Evolutionary conservation across 2,329 filamentous ascomycete genomes (phyloP), one percentile per base, ranked within the genome.

Genomic region (Microcyclospora pomicola): DNA sequence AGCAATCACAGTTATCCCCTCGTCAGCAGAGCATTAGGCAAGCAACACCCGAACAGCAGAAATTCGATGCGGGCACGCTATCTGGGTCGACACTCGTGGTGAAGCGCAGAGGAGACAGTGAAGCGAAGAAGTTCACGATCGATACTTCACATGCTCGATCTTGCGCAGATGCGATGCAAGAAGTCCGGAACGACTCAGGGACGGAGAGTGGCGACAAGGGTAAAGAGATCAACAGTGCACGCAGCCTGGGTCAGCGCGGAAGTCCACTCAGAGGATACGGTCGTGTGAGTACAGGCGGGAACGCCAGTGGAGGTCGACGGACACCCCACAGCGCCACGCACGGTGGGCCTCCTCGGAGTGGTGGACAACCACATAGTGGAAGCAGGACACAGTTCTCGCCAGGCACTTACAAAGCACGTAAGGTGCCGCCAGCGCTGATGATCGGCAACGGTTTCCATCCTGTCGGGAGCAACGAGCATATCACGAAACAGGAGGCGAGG

Each of bases 71-170:
- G 15, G 31, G 40, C 16, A 38, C 24, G 24, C 48, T 49, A 5
- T 46, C 43, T 33, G 49, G 52, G 14, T 46, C 56, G 1, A 58
- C 59, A 10, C 50, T 64, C 7, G 54, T 60, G 7, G 53, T 54
- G 12, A 62, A 61, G 37, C 52, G 60, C 2, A 46, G 56, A 43
- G 59, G 59, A 14, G 49, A 56, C 31, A 45, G 43, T 33, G 52
- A 56, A 38, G 56, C 59, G 1, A 49, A 55, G 11, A 50, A 55
- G 39, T 29, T 66, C 34, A 44, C 54, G 40, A 46, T 61, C 49
- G 42, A 43, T 24, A 42, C 37, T 37, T 46, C 49, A 10, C 43
- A 48, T 33, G 19, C 19, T 24, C 19, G 19, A 24, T 37, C 43
- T 2, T 33, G 34, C 28, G 31, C 45, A 28, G 12, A 31, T 31